Base-by-base conservation (phyloP, 805 yeast species). In the Nakazawaea anatomiae region DNA sequence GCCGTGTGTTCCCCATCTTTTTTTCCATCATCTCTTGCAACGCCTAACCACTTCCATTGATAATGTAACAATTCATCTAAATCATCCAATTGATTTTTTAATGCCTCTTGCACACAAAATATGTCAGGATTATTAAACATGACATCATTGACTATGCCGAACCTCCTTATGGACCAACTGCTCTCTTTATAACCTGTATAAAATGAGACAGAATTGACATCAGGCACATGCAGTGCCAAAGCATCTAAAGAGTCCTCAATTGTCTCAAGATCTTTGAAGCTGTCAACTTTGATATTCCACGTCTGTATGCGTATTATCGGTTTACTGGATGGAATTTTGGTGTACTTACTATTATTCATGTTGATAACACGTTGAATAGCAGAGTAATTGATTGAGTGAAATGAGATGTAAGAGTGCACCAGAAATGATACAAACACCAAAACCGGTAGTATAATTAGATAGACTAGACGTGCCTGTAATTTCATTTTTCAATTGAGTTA, bases 11-110 rank as follows among this genome's bases (percentile, higher is more conserved):
- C 86, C 11, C 85, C 83, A 5, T 58, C 61, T 14, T 61, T 60
- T 9, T 58, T 58, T 8, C 85, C 85, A 58, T 80, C 83, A 47
- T 72, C 77, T 57, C 85, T 66, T 1, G 83, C 83, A 4, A 38
- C 45, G 12, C 53, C 53, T 39, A 72, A 71, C 45, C 79, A 81
- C 2, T 65, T 58, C 76, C 80, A 80, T 5, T 64, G 64, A 54
- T 60, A 59, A 1, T 56, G 56, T 18, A 75, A 58, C 6, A 66
- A 58, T 32, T 57, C 57, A 50, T 69, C 57, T 6, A 80, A 57
- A 49, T 79, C 82, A 14, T 60, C 58, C 18, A 80, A 65, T 58
- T 78, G 84, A 47, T 73, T 64, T 44, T 69, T 60, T 39, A 74
- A 56, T 9, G 69, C 80, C 57, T 79, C 83, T 55, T 79, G 81